Conservation (phyloP, 805 yeast genomes). For the Millerago galiae region DNA sequence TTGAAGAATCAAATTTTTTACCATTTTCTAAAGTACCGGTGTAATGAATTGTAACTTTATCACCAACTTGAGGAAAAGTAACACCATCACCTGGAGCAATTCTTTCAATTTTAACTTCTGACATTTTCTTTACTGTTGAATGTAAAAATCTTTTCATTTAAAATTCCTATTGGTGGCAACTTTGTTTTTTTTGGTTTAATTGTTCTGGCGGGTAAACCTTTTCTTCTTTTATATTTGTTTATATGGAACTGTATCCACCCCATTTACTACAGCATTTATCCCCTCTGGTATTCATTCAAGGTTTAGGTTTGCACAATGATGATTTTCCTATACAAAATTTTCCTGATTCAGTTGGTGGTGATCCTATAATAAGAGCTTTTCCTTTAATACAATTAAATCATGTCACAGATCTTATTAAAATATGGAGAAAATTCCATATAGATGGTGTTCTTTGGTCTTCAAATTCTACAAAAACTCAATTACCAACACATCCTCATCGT, state of each 20-base stretch:
- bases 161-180: neutral
- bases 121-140: conserved; percentile 18
- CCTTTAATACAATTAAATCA: conserved; percentile 2
- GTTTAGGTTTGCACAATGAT: conserved; percentile 24
- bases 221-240: neutral
- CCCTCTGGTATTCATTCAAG: conserved; percentile 38
- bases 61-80: conserved; percentile 83
- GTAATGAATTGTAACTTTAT: conserved; percentile 89
- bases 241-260: conserved; percentile 34
- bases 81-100: conserved; percentile 60
- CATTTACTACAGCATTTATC: conserved; percentile 29
- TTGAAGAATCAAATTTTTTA: conserved; percentile 90
- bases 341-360: conserved; percentile 1
- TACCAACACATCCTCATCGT: conserved; percentile 18
- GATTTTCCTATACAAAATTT: conserved; percentile 5
- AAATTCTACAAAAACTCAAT: conserved; percentile 18
- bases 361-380: conserved; percentile 13
- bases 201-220: neutral
- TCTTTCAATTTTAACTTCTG: conserved; percentile 26
- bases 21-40: conserved; percentile 94
- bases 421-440: conserved; percentile 25
- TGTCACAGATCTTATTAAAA: conserved; percentile 23
- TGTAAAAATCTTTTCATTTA: conserved; percentile 12
- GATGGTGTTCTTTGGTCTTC: conserved; percentile 24
- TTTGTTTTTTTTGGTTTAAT: neutral